Evolutionary conservation across 345 rosid genomes (phyloP).

Genomic region (Bruguiera parviflora): DNA sequence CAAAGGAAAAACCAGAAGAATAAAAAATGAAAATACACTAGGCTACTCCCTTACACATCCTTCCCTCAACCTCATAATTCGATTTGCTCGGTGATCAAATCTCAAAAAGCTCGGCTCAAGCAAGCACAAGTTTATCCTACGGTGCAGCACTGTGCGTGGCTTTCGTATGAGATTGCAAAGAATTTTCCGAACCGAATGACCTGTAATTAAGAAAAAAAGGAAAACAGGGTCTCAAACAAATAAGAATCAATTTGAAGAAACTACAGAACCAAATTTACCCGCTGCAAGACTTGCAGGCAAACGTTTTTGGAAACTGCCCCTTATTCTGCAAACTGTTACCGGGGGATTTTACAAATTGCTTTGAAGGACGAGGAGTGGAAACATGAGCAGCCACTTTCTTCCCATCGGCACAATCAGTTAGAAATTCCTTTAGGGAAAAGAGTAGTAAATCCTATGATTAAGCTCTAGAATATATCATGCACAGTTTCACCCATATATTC

Average conservation of each 20-base stretch:
- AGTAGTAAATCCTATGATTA: constrained; percentile 46
- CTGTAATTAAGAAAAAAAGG: constrained; percentile 17
- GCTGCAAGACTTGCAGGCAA: constrained; percentile 58
- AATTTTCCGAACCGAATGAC: constrained; percentile 62
- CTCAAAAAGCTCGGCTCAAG: neutral
- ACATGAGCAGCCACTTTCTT: constrained; percentile 40
- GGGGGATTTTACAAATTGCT: constrained; percentile 44
- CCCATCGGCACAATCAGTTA: too few species aligned
- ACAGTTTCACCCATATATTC: neutral
- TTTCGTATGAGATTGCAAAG: constrained; percentile 66
- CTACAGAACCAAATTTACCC: constrained; percentile 23
- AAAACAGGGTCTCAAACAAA: neutral
- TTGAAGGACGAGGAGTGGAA: constrained; percentile 78
- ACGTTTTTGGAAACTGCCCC: constrained; percentile 48
- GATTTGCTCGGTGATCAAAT: neutral
- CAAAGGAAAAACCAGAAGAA: too few species aligned
- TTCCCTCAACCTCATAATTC: neutral
- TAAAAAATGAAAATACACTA: too few species aligned
- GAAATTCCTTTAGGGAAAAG: too few species aligned
- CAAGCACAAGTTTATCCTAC: neutral
- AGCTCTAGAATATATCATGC: too few species aligned
- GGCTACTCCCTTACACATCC: too few species aligned
- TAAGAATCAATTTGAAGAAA: neutral
- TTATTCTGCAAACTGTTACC: constrained; percentile 38
- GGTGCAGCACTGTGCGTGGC: constrained; percentile 59